Evolutionary conservation across 2,329 filamentous ascomycete genomes (phyloP), one percentile per base, ranked within the genome.

Genomic region (Colletotrichum musae): DNA sequence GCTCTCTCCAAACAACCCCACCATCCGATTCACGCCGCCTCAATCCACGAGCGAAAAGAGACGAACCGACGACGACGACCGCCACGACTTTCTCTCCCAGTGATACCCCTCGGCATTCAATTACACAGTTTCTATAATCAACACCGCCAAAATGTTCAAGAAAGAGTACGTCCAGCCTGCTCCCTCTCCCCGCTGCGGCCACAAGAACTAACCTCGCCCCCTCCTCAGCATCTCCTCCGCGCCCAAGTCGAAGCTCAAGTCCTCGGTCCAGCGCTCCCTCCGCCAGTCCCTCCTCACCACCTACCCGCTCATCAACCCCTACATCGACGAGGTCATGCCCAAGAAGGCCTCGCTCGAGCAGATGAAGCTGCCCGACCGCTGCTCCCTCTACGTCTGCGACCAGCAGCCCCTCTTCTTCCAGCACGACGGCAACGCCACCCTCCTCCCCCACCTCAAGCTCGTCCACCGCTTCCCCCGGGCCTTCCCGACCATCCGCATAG

Each of bases 171-270:
- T 83, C 28, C 41, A 51, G 26, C 36, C 28, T 32, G n/a, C 41
- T 28, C 45, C 7, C 13, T 47, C 45, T 43, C 51, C 53, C 54
- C 45, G 32, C 39, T 24, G 28, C 67, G 9, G 3, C 57, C 21
- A 9, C 9, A 18, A 58, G 64, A 73, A 41, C 67, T 70, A 70
- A 71, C 57, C 56, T 12, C 36, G 57, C 73, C 78, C 72, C 60
- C 36, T 24, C 41, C 21, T 68, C 77, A 95, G 93, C 74, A 91
- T 97, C 80, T 85, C 90, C 76, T 84, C 92, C 28, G 90, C 92
- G 73, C 91, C 93, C 65, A 97, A 96, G 84, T 94, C 94, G 75
- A 98, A 98, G 87, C 94, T 98, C 82, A 99, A 98, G 85, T 98
- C 95, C 73, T 97, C 94, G 26, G 94, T 94, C 65, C 95, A 98